These are phyloP conservation scores for Pleurotus eryngii DNA, from an alignment of 768 basidiomycete species.

Conservation along the genomic window DNA sequence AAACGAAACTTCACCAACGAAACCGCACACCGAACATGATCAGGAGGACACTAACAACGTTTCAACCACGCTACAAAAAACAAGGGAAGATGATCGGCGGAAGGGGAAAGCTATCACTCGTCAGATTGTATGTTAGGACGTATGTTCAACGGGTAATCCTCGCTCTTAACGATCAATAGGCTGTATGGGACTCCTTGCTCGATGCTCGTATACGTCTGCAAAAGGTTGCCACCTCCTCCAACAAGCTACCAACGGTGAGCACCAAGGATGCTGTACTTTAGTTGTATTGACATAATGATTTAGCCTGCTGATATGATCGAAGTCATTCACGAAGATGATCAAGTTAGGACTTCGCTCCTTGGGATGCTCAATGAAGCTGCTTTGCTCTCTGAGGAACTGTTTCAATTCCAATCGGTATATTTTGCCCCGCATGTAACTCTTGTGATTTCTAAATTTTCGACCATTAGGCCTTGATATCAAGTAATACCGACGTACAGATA, in stretches of 20 bases:
- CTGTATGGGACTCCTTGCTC: conserved; percentile 81
- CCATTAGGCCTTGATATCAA: conserved; percentile 39
- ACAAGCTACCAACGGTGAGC: conserved; percentile 63
- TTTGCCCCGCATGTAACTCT: conserved; percentile 3
- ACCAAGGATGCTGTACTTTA: not conserved
- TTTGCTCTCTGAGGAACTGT: conserved; percentile 62
- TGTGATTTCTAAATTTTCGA: not conserved
- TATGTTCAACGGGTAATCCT: not conserved
- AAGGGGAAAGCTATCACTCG: conserved; percentile 84
- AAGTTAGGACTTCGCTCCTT: conserved; percentile 42
- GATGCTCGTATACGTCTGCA: conserved; percentile 92
- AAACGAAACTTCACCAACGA: conserved; percentile 1
- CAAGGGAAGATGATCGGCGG: conserved; percentile 63
- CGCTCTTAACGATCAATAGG: conserved; percentile 35
- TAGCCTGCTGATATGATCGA: conserved; percentile 34
- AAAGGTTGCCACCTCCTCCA: conserved; percentile 66
- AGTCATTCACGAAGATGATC: conserved; percentile 28
- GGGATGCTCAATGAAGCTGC: conserved; percentile 60
- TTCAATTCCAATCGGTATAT: conserved; percentile 63
- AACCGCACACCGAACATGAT: conserved; percentile 11
- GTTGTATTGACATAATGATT: conserved; percentile 10
- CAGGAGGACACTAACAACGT: conserved; percentile 35
- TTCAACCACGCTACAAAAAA: conserved; percentile 50
- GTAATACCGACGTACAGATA: conserved; percentile 42
- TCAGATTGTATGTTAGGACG: conserved; percentile 64